Base-by-base conservation (phyloP, 768 basidiomycete species). In the Tylopilus cervinicoccineus region DNA sequence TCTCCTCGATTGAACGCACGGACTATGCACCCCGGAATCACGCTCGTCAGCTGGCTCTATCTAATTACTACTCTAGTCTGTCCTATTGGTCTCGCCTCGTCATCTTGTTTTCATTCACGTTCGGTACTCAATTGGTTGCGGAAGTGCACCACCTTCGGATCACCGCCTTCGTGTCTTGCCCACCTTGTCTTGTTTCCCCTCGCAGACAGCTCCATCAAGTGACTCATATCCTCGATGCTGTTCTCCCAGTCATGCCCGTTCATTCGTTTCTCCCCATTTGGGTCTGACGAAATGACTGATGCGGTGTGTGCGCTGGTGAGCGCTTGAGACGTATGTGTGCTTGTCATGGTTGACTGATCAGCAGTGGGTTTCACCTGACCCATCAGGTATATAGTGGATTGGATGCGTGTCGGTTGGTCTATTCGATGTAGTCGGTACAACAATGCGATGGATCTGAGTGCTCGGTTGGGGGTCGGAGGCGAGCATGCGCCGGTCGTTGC, bases 221-320 rank as follows among this genome's bases (percentile, higher is more conserved):
- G 41, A 43, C 44, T 44, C 47, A 50, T 60, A 47, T 40, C 50
- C 60, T 41, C 43, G 52, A 57, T 58, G 56, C 56, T 53, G 57
- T 56, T 54, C 56, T 58, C 62, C 60, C 53, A 48, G 46, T 33
- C 42, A 39, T 38, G 19, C 24, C 40, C 29, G 34, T 48, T 49
- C 43, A 27, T 55, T 58, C 52, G 70, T 76, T 72, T 78, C 75
- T 75, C 73, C 74, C 72, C 69, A 55, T 43, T 32, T 55, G 68
- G 76, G 76, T 74, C 61, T 64, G 76, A 77, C 56, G 76, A 76
- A 72, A 64, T 63, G 61, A 47, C 41, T 55, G 58, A 48, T 48
- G 46, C 27, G 55, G 53, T 57, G 51, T 48, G 43, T 58, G 63
- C n/a, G 44, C 57, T 58, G 70, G 76, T 78, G 76, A 77, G 76